Evolutionary conservation across 2,329 filamentous ascomycete genomes (phyloP).

Genomic region (Zalaria sp.): DNA sequence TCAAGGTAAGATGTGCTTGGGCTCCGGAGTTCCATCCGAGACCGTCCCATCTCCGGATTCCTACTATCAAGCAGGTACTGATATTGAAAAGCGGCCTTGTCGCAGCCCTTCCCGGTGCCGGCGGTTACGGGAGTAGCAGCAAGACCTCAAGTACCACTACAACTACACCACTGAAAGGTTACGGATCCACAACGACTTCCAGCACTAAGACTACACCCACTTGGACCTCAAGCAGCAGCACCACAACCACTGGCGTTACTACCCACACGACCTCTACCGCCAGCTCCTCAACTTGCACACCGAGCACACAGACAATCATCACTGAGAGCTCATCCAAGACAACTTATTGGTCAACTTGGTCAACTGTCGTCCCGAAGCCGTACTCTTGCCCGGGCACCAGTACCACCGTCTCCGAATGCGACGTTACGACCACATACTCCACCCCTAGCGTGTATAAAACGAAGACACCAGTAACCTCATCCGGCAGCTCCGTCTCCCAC

Average conservation of each 20-base stretch:
- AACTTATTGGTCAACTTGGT: neutral
- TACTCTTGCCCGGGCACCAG: neutral
- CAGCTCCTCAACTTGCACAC: neutral
- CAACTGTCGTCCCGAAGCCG: neutral
- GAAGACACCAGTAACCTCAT: neutral
- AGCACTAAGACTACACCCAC: neutral
- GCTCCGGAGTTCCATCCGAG: neutral
- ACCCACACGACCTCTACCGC: neutral
- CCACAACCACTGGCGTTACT: neutral
- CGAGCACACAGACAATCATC: neutral
- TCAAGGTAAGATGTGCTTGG: neutral
- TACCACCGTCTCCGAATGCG: neutral
- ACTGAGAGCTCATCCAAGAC: no score
- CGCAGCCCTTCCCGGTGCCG: slow-evolving; percentile 1
- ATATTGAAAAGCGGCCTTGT: neutral
- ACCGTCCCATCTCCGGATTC: neutral
- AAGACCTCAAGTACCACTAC: neutral
- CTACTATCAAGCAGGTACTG: neutral
- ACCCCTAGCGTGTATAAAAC: no score
- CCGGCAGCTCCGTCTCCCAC: slow-evolving; percentile 1
- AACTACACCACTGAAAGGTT: neutral
- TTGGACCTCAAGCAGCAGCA: neutral
- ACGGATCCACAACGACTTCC: neutral
- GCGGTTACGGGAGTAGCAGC: slow-evolving; percentile 1
- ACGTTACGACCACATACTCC: no score